Conservation (phyloP, 768 basidiomycete genomes). For the Chiua virens region DNA sequence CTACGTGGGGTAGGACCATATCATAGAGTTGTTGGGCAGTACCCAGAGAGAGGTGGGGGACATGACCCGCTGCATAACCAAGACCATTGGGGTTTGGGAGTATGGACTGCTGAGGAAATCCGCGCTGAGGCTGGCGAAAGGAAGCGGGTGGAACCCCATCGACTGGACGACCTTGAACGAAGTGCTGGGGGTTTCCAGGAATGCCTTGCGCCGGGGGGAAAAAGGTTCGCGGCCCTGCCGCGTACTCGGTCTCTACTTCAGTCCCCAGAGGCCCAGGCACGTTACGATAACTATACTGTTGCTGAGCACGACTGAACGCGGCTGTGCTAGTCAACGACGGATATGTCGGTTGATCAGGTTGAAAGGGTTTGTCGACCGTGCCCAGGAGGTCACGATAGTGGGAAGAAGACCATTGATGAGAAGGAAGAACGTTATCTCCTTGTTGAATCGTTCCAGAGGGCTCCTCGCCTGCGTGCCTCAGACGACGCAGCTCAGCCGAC, state of each 20-base stretch:
- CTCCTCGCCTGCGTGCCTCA: conserved; percentile 65
- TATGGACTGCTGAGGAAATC: conserved; percentile 54
- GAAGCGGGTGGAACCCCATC: conserved; percentile 46
- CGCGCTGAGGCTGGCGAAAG: conserved; percentile 65
- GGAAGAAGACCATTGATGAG: conserved; percentile 52
- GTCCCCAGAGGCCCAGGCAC: conserved; percentile 30
- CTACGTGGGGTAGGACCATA: conserved; percentile 60
- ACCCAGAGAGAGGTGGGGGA: conserved; percentile 69
- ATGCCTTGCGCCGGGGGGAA: conserved; percentile 42
- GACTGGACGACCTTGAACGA: conserved; percentile 50
- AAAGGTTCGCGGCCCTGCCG: conserved; percentile 56
- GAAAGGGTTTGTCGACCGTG: conserved; percentile 41
- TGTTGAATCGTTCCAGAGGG: conserved; percentile 30
- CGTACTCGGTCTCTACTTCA: conserved; percentile 51
- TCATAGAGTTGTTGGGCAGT: conserved; percentile 79
- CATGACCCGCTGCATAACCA: conserved; percentile 53
- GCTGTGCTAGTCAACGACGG: conserved; percentile 61
- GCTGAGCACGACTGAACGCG: conserved; percentile 49
- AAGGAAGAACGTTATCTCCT: conserved; percentile 38
- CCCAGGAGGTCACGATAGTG: conserved; percentile 47
- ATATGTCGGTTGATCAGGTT: conserved; percentile 51
- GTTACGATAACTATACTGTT: conserved; percentile 52
- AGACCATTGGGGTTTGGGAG: conserved; percentile 54
- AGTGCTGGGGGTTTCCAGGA: conserved; percentile 44
- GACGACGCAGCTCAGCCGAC: conserved; percentile 67